phyloP scores from a whole-genome alignment of 2,329 filamentous ascomycete genomes.

The Lasiodiplodia sp. region DNA sequence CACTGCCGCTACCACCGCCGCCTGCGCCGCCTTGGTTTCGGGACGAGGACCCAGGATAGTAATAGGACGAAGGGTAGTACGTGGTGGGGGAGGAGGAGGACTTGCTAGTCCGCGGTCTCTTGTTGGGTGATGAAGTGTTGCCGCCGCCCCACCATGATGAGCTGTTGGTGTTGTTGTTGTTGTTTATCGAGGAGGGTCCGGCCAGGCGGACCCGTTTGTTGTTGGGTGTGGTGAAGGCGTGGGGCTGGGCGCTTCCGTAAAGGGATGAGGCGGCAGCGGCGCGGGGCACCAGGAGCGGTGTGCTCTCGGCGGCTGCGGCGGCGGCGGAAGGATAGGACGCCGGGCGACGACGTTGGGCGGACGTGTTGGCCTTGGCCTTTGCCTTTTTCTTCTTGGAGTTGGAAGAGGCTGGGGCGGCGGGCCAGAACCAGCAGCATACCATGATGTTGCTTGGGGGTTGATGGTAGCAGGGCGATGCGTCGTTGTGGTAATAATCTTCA shows the following conservation, averaged over 20 bases:
- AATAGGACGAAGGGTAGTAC: neutral
- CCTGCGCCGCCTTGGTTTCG: neutral
- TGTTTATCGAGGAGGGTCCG: neutral
- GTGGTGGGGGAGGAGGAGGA: neutral
- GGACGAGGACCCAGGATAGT: neutral
- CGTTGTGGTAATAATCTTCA: neutral
- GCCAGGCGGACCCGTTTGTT: slow-evolving; percentile 24
- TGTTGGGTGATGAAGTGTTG: neutral
- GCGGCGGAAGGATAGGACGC: neutral
- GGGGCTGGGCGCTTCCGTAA: slow-evolving; percentile 1
- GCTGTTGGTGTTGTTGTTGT: neutral
- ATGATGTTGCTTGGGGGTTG: neutral
- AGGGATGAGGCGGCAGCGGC: slow-evolving; percentile 18
- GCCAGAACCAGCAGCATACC: slow-evolving; percentile 25
- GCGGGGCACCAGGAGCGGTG: slow-evolving; percentile 17
- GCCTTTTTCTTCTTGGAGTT: slow-evolving; percentile 8
- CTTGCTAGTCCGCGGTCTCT: slow-evolving; percentile 10
- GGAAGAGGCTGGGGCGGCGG: neutral
- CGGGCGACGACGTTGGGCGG: neutral
- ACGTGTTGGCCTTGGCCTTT: neutral
- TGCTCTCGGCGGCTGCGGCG: neutral
- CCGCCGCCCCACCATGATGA: neutral
- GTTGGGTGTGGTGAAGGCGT: slow-evolving; percentile 4
- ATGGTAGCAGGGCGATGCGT: too few relatives aligned
- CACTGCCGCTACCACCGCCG: neutral